phyloP scores from a whole-genome alignment of 2,329 filamentous ascomycete genomes.

The Golovinomyces cichoracearum region DNA sequence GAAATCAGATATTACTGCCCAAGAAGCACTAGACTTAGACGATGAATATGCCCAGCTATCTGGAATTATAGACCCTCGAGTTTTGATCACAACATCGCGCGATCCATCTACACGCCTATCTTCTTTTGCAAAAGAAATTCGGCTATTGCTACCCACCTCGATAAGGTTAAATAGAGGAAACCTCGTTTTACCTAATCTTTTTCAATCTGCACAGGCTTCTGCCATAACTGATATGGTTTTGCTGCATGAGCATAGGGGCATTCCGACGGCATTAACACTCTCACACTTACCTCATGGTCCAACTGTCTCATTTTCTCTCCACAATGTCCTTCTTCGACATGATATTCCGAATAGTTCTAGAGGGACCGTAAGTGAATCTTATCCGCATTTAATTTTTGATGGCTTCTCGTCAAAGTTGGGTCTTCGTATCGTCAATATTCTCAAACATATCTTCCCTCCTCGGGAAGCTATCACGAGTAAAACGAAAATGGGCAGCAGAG shows the following conservation, averaged over 20 bases:
- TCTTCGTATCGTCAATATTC: slow-evolving; percentile 57
- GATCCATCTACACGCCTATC: slow-evolving; percentile 61
- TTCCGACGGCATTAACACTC: slow-evolving; percentile 67
- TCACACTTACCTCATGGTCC: slow-evolving; percentile 75
- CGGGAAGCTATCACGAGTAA: slow-evolving; percentile 46
- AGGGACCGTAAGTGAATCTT: slow-evolving; percentile 74
- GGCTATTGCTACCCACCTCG: slow-evolving; percentile 56
- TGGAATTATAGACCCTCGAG: slow-evolving; percentile 70
- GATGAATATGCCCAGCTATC: slow-evolving; percentile 79
- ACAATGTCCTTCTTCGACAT: slow-evolving; percentile 77
- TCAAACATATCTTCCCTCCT: slow-evolving; percentile 87
- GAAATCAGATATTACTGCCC: slow-evolving; percentile 34
- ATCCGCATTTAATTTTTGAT: slow-evolving; percentile 88
- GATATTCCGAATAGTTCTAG: slow-evolving; percentile 74
- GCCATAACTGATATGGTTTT: slow-evolving; percentile 66
- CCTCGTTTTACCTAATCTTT: slow-evolving; percentile 61
- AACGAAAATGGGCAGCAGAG: slow-evolving; percentile 56
- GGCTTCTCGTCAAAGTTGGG: slow-evolving; percentile 67
- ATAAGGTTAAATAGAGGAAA: slow-evolving; percentile 84
- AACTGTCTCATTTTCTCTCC: slow-evolving; percentile 63
- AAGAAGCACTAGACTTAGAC: slow-evolving; percentile 50
- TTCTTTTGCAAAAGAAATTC: slow-evolving; percentile 83
- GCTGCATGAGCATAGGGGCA: slow-evolving; percentile 77
- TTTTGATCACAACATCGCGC: slow-evolving; percentile 74
- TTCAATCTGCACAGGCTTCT: slow-evolving; percentile 52